phyloP scores from a whole-genome alignment of 176 grass and related monocot genomes.

The Oryza meridionalis region DNA sequence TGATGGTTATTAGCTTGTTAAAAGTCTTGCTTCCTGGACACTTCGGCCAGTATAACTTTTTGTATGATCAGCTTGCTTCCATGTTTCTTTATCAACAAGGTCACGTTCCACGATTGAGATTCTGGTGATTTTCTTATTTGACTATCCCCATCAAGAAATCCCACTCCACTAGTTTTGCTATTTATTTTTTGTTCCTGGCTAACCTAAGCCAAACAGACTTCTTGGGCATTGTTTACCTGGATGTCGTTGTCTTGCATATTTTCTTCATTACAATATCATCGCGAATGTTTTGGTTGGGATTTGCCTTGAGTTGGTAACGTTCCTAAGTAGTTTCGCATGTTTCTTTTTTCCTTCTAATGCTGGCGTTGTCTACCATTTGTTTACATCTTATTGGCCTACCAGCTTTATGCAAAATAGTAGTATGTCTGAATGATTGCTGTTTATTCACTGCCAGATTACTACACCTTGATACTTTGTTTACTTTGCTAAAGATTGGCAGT shows the following conservation, averaged over 20 bases:
- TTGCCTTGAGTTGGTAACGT: constrained; percentile 2
- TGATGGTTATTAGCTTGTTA: constrained; percentile 37
- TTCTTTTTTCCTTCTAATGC: background rate
- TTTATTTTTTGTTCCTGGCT: constrained; percentile 21
- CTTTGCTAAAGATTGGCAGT: background rate
- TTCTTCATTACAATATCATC: background rate
- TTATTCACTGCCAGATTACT: background rate
- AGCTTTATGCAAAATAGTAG: background rate
- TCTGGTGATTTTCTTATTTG: constrained; percentile 24
- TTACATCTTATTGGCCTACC: background rate
- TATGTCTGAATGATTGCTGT: background rate
- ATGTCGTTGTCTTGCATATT: constrained; percentile 26
- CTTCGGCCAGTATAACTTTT: background rate
- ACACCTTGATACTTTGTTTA: background rate
- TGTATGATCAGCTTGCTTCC: background rate
- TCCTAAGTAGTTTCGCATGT: background rate
- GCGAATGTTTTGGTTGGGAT: background rate
- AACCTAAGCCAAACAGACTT: background rate
- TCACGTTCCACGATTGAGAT: background rate
- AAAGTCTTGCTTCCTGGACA: background rate
- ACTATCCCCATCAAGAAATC: constrained; percentile 39
- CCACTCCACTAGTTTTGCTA: background rate
- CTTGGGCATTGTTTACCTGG: constrained; percentile 3
- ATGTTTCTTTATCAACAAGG: background rate
- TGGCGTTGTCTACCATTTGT: background rate